Conservation (phyloP, 2,329 filamentous ascomycete genomes). For the Juglanconis juglandina region DNA sequence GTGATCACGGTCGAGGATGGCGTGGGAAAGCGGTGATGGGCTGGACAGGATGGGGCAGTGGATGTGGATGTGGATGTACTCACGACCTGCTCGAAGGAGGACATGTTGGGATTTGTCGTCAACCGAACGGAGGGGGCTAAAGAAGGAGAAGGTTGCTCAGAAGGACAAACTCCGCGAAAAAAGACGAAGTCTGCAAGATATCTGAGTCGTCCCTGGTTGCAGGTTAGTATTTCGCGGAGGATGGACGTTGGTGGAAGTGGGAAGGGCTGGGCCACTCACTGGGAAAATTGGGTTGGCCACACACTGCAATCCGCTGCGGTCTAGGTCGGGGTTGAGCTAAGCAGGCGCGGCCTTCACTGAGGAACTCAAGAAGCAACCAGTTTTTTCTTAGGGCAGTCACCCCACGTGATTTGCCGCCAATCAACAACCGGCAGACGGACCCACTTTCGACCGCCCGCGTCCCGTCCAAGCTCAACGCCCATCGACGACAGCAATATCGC, state of each 20-base stretch:
- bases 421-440: neutral
- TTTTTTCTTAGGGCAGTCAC: conserved; percentile 5
- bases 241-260: conserved; percentile 10
- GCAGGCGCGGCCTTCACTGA: neutral
- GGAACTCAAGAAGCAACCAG: neutral
- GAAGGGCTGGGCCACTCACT: conserved; percentile 1
- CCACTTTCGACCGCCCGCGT: neutral
- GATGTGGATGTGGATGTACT: conserved; percentile 38
- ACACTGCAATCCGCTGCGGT: neutral
- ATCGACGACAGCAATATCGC: too few relatives aligned
- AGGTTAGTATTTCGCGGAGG: conserved; percentile 16
- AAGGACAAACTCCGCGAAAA: conserved; percentile 13
- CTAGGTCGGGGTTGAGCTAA: neutral
- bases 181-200: conserved; percentile 15
- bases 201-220: conserved; percentile 17
- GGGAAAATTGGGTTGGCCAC: conserved; percentile 13
- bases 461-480: neutral
- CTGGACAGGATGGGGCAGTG: neutral
- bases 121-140: conserved; percentile 19
- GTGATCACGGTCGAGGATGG: neutral
- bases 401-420: conserved; percentile 4
- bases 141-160: conserved; percentile 25
- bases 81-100: conserved; percentile 62
- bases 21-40: neutral
- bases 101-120: conserved; percentile 28